Base-by-base conservation (phyloP, 1,284 basidiomycete genomes). In the Xerocomus amazonicus region DNA sequence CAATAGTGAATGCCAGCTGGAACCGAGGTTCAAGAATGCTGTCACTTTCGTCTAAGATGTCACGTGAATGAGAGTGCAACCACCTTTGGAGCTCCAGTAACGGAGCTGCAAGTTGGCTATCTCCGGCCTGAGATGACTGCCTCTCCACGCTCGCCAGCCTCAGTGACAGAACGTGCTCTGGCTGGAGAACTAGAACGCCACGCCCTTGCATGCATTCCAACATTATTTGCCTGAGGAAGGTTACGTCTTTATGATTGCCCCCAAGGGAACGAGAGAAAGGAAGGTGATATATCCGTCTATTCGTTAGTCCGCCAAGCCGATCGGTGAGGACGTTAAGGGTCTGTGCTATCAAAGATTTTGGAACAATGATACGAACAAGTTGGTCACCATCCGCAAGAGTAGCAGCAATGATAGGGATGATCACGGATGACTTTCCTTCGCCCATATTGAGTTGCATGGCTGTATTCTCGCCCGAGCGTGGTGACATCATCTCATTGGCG, bases 41-140 rank as follows among this genome's bases (percentile, higher is more conserved):
- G 45, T 79, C 77, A 52, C 74, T 76, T 55, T 79, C 77, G 43
- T 79, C 77, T 4, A 79, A 57, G 27, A 79, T 63, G 45, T 79
- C 77, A 5, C 75, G 65, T 13, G 68, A 61, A 27, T 56, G 36
- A 1, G 49, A 45, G n/a, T 63, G 26, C 16, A 47, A 32, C 46
- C 46, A 47, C n/a, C 13, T 47, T 33, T 47, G 39, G 0, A 41
- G 12, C 3, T 35, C 13, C 16, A 47, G 13, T 3, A 40, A 23
- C 2, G 13, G 9, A 16, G 1, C 14, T 8, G 14, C 35, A 8
- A 32, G 19, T n/a, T 8, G 17, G 2, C 1, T 9, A 36, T 36
- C 27, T 7, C 23, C 13, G 32, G 1, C 10, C 4, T 9, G 9
- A 13, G 17, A 10, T 1, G 34, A 3, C 16, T 47, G 45, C 31